Conservation (phyloP, 495 filamentous ascomycete genomes). For the Venustampulla echinocandica region DNA sequence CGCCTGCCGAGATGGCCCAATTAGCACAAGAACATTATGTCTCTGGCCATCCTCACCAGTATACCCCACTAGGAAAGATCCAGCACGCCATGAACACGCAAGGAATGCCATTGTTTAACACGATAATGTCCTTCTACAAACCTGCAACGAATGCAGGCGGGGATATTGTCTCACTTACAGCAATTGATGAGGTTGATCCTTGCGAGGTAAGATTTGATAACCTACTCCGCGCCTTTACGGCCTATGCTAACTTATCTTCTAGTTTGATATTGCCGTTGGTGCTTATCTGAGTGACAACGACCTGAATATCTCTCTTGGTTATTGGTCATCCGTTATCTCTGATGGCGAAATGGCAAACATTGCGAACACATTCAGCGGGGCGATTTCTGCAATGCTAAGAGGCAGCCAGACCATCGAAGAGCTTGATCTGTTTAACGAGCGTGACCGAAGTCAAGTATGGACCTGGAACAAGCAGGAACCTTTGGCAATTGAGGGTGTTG, state of each 20-base stretch:
- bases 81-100: constrained; percentile 45
- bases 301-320: too few species aligned
- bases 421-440: neutral
- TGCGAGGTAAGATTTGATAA: too few species aligned
- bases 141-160: too few species aligned
- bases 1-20: constrained; percentile 29
- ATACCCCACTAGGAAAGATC: constrained; percentile 44
- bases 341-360: constrained; percentile 41
- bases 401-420: constrained; percentile 18
- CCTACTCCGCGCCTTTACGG: too few species aligned
- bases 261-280: too few species aligned
- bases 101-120: constrained; percentile 47
- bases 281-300: too few species aligned
- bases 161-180: too few species aligned
- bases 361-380: constrained; percentile 38
- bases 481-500: neutral
- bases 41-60: constrained; percentile 38
- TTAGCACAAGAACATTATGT: constrained; percentile 42
- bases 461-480: neutral
- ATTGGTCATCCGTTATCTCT: too few species aligned
- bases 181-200: too few species aligned
- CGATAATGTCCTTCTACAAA: constrained; percentile 35
- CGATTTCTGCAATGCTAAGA: constrained; percentile 33
- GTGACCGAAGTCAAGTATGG: neutral
- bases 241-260: too few species aligned